A percentile compares a stretch with the other conserved stretches of the same genome.
These are phyloP conservation scores for Pichia kluyveri DNA, from an alignment of 805 yeast species.

Conservation along the genomic window DNA sequence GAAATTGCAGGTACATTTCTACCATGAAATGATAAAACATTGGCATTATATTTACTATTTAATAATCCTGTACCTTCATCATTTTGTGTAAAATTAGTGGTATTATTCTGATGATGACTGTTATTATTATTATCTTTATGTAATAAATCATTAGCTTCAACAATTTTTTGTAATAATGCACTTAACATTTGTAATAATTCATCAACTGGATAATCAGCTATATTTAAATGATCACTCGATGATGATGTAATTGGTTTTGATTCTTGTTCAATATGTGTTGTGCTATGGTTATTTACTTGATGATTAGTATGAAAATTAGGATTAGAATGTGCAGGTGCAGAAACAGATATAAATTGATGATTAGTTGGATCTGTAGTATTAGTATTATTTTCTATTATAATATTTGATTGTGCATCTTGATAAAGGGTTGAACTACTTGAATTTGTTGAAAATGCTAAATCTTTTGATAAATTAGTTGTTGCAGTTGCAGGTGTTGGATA, in stretches of 20 bases:
- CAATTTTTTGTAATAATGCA: constrained; percentile 74
- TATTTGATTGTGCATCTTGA: constrained; percentile 24
- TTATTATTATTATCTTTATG: constrained; percentile 42
- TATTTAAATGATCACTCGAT: constrained; percentile 44
- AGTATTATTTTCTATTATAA: neutral
- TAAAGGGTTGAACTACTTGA: constrained; percentile 25
- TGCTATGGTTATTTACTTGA: no score
- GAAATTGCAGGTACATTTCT: constrained; percentile 94
- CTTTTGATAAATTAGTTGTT: constrained; percentile 46
- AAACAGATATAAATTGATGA: constrained; percentile 9
- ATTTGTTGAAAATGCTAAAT: constrained; percentile 32
- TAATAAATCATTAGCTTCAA: constrained; percentile 80
- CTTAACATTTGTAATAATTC: constrained; percentile 80
- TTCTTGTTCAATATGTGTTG: no score
- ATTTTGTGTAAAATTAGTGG: constrained; percentile 6
- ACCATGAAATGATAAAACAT: constrained; percentile 87
- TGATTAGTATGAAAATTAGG: constrained; percentile 4
- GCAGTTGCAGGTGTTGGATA: constrained; percentile 40
- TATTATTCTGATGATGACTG: constrained; percentile 4
- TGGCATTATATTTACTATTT: constrained; percentile 45
- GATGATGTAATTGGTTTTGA: neutral
- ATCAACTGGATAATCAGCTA: constrained; percentile 74
- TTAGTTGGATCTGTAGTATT: neutral
- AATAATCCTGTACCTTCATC: constrained; percentile 13
- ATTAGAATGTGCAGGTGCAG: constrained; percentile 12